A percentile compares a stretch with the other conserved stretches of the same genome.
Evolutionary conservation across 495 filamentous ascomycete species (phyloP).

Genomic region (Apiosordaria backusii): DNA sequence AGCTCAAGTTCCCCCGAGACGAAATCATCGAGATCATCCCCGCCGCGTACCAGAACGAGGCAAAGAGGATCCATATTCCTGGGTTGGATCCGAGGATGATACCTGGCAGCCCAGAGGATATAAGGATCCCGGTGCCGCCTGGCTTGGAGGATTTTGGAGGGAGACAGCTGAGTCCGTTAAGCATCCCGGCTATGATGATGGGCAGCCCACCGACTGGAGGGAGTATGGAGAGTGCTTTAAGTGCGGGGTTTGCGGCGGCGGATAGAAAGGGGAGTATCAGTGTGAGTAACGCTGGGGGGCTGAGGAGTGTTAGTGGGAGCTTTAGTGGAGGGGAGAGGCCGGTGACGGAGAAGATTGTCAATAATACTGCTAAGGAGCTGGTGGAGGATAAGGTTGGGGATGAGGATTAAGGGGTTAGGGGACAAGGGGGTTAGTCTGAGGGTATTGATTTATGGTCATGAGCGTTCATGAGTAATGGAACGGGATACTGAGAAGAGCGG

Average conservation of each 20-base stretch:
- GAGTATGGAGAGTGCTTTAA: not conserved
- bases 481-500: no score
- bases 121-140: conserved; percentile 70
- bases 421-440: no score
- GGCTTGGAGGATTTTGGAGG: not conserved
- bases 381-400: conserved; percentile 47
- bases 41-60: conserved; percentile 92
- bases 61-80: conserved; percentile 69
- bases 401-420: conserved; percentile 34
- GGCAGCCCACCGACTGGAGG: no score
- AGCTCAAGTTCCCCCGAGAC: conserved; percentile 88
- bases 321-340: not conserved
- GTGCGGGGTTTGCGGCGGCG: not conserved
- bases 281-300: not conserved
- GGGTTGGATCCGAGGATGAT: conserved; percentile 46
- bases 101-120: conserved; percentile 75
- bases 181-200: not conserved
- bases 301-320: not conserved
- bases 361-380: conserved; percentile 39
- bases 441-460: not conserved
- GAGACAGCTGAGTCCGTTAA: not conserved
- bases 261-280: not conserved
- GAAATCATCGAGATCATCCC: conserved; percentile 99
- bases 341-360: conserved; percentile 41
- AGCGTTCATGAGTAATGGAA: not conserved